Base-by-base conservation (phyloP, 768 basidiomycete genomes). In the Omphalotus guepiniiformis region DNA sequence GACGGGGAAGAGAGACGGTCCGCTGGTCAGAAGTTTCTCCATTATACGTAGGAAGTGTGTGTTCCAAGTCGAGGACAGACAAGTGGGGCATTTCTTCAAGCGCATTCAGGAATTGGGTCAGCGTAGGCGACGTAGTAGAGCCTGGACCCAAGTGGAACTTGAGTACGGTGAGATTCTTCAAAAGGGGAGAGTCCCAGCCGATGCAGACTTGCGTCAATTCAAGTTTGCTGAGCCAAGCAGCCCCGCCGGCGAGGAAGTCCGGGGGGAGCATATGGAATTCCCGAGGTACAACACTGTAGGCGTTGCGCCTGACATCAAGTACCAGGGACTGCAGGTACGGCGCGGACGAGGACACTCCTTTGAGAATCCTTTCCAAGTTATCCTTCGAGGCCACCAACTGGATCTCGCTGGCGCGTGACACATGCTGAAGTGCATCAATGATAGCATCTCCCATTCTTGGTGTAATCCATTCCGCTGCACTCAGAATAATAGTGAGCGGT, bases 81-180 rank as follows among this genome's bases (percentile, higher is more conserved):
- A 74, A 57, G 38, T 39, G 32, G 1, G 66, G 67, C 66, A 69
- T 68, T 39, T 57, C 54, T 15, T 58, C 42, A 7, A 76, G 64
- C 13, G 60, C 59, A 19, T 57, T 50, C n/a, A 65, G 42, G 21
- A 76, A 55, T 38, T 67, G 62, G 5, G 49, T 47, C 25, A 61
- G 58, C 6, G 64, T 56, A 1, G 69, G 68, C 5, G 64, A 55
- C 1, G 69, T 68, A 23, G 62, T 63, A 19, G 57, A 52, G 7
- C 54, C 37, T 2, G 26, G 13, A 19, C 60, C 48, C 6, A 67
- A 53, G 32, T 63, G 54, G 8, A 76, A 52, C 35, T 62, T 65
- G 23, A 76, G 60, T 41, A 62, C 58, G n/a, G 63, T 66, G 8
- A 77, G 63, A 42, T 61, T 60, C 34, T 47, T 47, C 21, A 76